Conservation (phyloP, 345 rosid genomes). For the Salix arbutifolia region DNA sequence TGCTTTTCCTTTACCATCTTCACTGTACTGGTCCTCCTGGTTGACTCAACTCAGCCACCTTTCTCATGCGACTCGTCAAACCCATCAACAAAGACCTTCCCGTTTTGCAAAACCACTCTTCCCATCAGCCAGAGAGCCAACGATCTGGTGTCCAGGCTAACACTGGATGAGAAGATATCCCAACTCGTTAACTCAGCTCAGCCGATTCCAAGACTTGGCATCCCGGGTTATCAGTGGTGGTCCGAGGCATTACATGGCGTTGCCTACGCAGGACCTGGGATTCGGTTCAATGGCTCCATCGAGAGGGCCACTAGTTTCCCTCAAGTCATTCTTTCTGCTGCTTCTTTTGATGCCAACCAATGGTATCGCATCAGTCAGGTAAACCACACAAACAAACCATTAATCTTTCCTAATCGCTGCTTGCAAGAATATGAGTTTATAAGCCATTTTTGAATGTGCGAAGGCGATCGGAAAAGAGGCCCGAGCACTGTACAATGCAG, state of each 20-base stretch:
- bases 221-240: slow-evolving; percentile 91
- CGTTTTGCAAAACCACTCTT: slow-evolving; percentile 54
- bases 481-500: slow-evolving; percentile 27
- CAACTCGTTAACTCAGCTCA: slow-evolving; percentile 74
- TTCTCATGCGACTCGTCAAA: slow-evolving; percentile 16
- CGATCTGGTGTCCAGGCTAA: slow-evolving; percentile 69
- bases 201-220: slow-evolving; percentile 63
- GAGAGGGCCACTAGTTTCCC: slow-evolving; percentile 83
- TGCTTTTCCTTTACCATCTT: neutral
- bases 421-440: neutral
- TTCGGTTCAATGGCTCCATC: slow-evolving; percentile 51
- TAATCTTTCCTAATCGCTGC: neutral
- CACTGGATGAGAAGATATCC: slow-evolving; percentile 71
- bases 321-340: slow-evolving; percentile 73
- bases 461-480: slow-evolving; percentile 30
- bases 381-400: neutral
- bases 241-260: slow-evolving; percentile 90
- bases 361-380: slow-evolving; percentile 94
- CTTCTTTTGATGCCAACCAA: slow-evolving; percentile 61
- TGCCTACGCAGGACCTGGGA: slow-evolving; percentile 61
- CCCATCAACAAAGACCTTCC: slow-evolving; percentile 18
- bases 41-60: slow-evolving; percentile 16
- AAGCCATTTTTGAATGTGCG: neutral
- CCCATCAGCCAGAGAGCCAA: slow-evolving; percentile 50
- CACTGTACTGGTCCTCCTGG: neutral